Base-by-base conservation (phyloP, 106 monocot genomes). In the Acorus gramineus region DNA sequence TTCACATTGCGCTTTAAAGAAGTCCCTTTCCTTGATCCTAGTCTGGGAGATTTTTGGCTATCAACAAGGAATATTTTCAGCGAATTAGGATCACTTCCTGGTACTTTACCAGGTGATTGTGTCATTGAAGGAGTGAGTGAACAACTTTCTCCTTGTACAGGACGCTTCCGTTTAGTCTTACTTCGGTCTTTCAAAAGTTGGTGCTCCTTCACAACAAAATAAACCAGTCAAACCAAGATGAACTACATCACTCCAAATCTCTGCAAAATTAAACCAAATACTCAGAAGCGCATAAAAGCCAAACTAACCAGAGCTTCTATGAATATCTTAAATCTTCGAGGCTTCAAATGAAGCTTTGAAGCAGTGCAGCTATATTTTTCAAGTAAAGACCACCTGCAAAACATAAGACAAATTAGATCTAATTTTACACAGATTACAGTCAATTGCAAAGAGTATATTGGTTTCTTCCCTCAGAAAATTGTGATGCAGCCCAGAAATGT, bases 361-460 rank as follows among this genome's bases (percentile, higher is more conserved):
- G 96, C 87, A 64, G 87, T 85, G 50, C 96, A 98, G 61, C 96
- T 98, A 62, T 79, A 82, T 67, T 98, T 98, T 74, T 98, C 96
- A 70, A 98, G 87, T 71, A 98, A 81, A 47, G 91, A 87, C 96
- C 96, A 98, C 96, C 96, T 98, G 80, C 46, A 45, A 64, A n/a
- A 65, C 55, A 63, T 63, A 42, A 14, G 53, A 8, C 11, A 56
- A 62, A 0, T 8, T 14, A 59, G 28, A 28, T 28, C n/a, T n/a
- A n/a, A 1, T 0, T 28, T 28, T 28, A 28, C 28, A 28, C 28
- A 28, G 0, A 28, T 28, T 28, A 28, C 28, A 28, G 28, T 28
- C 28, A 28, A 28, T 28, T 28, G 28, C 28, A 28, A 28, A 28
- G 28, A 28, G 28, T 28, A 28, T 0, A 28, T 1, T 28, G 28